A percentile compares a stretch with the other conserved stretches of the same genome.
phyloP scores from a whole-genome alignment of 225 moss, liverwort and hornwort genomes.

The Neckera pumila region DNA sequence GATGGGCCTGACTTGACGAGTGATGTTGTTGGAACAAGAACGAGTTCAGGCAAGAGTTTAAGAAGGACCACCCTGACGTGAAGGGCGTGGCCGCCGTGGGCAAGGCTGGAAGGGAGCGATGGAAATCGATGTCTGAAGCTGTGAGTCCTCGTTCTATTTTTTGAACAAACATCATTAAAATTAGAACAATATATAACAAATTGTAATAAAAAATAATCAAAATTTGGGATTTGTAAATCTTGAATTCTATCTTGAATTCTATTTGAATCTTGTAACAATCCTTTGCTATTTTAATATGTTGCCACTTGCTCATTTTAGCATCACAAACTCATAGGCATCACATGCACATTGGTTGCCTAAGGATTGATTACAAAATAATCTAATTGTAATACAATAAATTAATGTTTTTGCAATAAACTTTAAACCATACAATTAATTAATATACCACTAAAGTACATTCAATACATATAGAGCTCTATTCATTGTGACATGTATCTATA shows the following conservation, averaged over 20 bases:
- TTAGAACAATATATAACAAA: not conserved
- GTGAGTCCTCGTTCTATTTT: slow-evolving; percentile 8
- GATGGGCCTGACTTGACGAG: not conserved
- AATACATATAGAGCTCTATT: not conserved
- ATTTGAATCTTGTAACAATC: not conserved
- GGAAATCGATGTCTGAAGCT: slow-evolving; percentile 76
- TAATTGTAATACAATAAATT: not conserved
- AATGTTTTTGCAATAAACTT: no score
- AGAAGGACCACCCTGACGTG: slow-evolving; percentile 90
- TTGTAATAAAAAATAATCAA: not conserved
- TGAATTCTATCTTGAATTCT: not conserved
- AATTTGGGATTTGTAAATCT: not conserved
- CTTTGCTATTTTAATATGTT: not conserved
- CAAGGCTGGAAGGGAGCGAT: slow-evolving; percentile 85
- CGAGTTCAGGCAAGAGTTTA: slow-evolving; percentile 84
- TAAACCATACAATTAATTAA: not conserved
- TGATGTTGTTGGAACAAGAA: slow-evolving; percentile 20
- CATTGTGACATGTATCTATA: accelerated
- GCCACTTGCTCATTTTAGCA: no score
- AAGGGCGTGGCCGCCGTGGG: slow-evolving; percentile 93
- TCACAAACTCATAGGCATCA: not conserved
- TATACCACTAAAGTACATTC: not conserved
- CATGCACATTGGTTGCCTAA: not conserved
- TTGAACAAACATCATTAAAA: not conserved
- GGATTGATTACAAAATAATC: not conserved